Evolutionary conservation across 2,329 filamentous ascomycete genomes (phyloP).

Genomic region (Ophiostoma ips): DNA sequence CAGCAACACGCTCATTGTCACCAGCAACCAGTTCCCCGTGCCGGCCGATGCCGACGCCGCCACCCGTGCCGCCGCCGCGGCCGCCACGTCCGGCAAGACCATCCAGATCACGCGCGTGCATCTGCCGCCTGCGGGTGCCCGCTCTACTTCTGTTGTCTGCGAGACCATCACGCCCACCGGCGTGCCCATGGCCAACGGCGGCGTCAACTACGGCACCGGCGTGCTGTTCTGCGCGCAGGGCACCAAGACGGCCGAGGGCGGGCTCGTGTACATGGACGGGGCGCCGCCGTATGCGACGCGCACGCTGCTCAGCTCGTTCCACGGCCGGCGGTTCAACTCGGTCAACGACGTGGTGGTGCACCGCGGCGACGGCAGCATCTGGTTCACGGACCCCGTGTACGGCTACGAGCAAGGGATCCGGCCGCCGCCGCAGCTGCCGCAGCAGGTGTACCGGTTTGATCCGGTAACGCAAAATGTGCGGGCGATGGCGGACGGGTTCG

Average conservation of each 20-base stretch:
- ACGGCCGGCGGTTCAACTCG: conserved; percentile 32
- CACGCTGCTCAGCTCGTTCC: conserved; percentile 27
- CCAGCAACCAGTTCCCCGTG: conserved; percentile 7
- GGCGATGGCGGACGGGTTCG: conserved; percentile 34
- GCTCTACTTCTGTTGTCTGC: background rate
- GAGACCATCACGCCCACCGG: conserved; percentile 1
- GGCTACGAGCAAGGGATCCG: conserved; percentile 32
- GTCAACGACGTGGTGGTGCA: conserved; percentile 28
- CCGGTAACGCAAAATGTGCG: conserved; percentile 26
- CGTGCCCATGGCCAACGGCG: conserved; percentile 9
- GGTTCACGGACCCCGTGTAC: conserved; percentile 35
- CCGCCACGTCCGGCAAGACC: background rate
- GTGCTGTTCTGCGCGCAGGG: conserved; percentile 17
- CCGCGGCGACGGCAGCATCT: conserved; percentile 24
- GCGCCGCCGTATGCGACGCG: conserved; percentile 19
- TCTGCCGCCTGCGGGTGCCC: background rate
- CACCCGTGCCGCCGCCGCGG: background rate
- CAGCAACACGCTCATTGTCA: conserved; percentile 7
- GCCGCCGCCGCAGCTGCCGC: conserved; percentile 28
- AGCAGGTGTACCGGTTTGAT: conserved; percentile 34
- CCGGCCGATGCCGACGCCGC: background rate
- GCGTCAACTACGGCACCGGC: conserved; percentile 24
- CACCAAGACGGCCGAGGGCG: conserved; percentile 19
- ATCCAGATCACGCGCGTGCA: conserved; percentile 5
- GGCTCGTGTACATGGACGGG: conserved; percentile 21